Evolutionary conservation across 2,329 filamentous ascomycete species (phyloP).

Genomic region (Talaromyces albobiverticillius): DNA sequence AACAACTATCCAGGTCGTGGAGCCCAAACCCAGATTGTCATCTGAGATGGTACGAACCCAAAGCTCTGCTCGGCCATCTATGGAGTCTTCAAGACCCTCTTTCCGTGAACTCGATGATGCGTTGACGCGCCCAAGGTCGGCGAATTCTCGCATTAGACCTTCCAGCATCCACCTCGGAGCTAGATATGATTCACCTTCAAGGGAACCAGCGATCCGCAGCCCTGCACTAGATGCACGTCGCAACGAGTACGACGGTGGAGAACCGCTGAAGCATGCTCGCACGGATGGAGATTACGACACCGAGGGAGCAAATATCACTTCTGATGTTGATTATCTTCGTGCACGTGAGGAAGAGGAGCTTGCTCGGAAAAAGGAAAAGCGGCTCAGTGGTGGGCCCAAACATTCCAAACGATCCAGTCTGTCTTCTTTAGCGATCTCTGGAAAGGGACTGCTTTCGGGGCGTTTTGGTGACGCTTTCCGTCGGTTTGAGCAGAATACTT

Average conservation of each 20-base stretch:
- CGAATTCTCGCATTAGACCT: constrained; percentile 68
- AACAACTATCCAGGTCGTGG: constrained; percentile 34
- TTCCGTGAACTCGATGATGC: constrained; percentile 60
- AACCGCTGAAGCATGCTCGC: constrained; percentile 31
- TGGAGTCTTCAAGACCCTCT: constrained; percentile 67
- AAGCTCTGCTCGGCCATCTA: constrained; percentile 62
- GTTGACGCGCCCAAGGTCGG: constrained; percentile 59
- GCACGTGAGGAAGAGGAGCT: constrained; percentile 66
- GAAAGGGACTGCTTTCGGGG: constrained; percentile 78
- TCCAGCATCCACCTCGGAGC: constrained; percentile 80
- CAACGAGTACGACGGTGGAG: constrained; percentile 34
- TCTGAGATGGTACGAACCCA: constrained; percentile 50
- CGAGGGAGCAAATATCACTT: constrained; percentile 61
- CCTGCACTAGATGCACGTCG: constrained; percentile 34
- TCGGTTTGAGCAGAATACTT: constrained; percentile 68
- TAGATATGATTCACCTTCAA: constrained; percentile 71
- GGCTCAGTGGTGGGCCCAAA: constrained; percentile 53
- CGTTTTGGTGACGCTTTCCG: constrained; percentile 94
- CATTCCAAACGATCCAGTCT: constrained; percentile 72
- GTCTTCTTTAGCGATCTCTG: constrained; percentile 64
- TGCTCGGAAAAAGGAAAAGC: constrained; percentile 55
- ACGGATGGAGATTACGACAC: constrained; percentile 33
- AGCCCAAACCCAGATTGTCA: constrained; percentile 51
- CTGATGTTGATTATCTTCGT: constrained; percentile 79
- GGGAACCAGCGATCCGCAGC: constrained; percentile 66